Base-by-base conservation (phyloP, 495 filamentous ascomycete genomes). In the Aeminium ludgeri region DNA sequence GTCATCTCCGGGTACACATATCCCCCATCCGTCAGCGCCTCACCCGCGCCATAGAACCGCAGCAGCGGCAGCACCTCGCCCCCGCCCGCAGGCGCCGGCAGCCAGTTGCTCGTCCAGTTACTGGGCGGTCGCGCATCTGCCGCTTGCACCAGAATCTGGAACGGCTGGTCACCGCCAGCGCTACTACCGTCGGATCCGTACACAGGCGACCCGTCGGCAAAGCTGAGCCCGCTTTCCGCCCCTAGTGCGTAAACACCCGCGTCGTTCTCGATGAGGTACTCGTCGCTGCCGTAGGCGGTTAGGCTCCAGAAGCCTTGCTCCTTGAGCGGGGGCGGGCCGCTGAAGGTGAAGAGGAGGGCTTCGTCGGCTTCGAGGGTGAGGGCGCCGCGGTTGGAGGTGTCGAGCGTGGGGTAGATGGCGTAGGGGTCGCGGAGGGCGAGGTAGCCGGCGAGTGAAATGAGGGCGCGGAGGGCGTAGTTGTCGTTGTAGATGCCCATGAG, bases 301-400 rank as follows among this genome's bases (percentile, higher is more conserved):
- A 64, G 25, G 36, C 59, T 61, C 60, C 59, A 62, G 49, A 60
- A 62, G 5, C 59, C 55, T 3, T 12, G 25, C 15, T 32, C 27
- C 13, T 30, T 18, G 7, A 57, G 36, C 7, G 54, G 51, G 5
- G 60, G 59, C 44, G 59, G 58, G 18, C 53, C 43, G 6, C 44
- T 34, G 39, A 61, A 62, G 3, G 45, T 50, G 20, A 59, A 50
- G 15, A 60, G 20, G 15, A 41, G 18, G 4, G 46, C 41, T 41
- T 49, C 10, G 17, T 49, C 32, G 2, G 41, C 2, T 2, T 2
- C 41, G 10, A 49, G 16, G 7, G 30, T 38, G 30, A 50, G 50
- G 2, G 48, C 41, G 34, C 56, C 38, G 20, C 45, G 48, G 0
- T 36, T 20, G 10, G 15, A 31, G 3, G 51, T 27, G 28, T 2